phyloP scores from a whole-genome alignment of 1,139 yeast genomes.

The Zygosaccharomyces sapae region DNA sequence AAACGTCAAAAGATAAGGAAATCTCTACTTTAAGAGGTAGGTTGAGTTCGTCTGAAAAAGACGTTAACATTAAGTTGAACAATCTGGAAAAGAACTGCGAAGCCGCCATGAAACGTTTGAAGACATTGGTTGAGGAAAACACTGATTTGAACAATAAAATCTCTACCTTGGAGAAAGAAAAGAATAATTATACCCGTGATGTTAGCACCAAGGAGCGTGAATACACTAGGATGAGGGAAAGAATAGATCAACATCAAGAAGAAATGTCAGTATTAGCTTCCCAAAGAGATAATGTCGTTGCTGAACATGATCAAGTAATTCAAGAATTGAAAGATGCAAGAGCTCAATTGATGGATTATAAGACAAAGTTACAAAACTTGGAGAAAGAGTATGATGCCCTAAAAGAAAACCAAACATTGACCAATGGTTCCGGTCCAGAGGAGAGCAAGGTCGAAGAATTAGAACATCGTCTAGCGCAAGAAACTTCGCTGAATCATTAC shows the following conservation, averaged over 20 bases:
- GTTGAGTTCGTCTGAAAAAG: constrained; percentile 37
- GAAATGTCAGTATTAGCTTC: constrained; percentile 27
- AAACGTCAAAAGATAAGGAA: constrained; percentile 36
- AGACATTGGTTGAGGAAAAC: constrained; percentile 49
- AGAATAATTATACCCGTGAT: constrained; percentile 38
- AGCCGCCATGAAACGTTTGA: constrained; percentile 41
- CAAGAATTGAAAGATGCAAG: constrained; percentile 23
- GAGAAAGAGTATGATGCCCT: constrained; percentile 32
- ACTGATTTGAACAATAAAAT: constrained; percentile 41
- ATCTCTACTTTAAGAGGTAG: constrained; percentile 37
- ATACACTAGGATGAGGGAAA: constrained; percentile 33
- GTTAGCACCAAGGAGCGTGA: constrained; percentile 41
- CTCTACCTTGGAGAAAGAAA: constrained; percentile 38
- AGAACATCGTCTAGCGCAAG: constrained; percentile 30
- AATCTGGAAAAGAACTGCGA: constrained; percentile 37
- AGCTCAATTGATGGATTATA: constrained; percentile 28
- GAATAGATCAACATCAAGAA: constrained; percentile 26
- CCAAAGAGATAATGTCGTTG: constrained; percentile 30
- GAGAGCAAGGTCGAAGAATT: constrained; percentile 26
- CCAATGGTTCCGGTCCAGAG: constrained; percentile 3
- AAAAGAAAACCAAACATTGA: constrained; percentile 16
- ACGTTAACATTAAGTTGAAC: constrained; percentile 39
- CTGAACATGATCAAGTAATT: constrained; percentile 18
- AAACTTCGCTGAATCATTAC: constrained; percentile 29
- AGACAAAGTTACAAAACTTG: constrained; percentile 27